phyloP scores from a whole-genome alignment of 257 asterid genomes.

The Solanum microdontum region DNA sequence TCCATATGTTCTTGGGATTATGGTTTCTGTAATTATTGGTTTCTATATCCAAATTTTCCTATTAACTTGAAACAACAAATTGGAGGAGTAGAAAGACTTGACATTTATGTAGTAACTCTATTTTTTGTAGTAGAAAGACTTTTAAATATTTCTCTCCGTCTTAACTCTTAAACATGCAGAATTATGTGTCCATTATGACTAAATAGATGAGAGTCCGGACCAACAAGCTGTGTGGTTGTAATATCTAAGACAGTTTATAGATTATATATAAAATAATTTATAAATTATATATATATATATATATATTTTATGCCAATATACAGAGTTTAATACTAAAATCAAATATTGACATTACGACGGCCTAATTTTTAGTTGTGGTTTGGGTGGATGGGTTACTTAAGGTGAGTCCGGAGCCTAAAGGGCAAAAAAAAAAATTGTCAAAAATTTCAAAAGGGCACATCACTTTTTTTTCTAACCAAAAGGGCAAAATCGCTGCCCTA shows the following conservation, averaged over 20 bases:
- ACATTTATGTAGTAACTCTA: neutral
- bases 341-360: neutral
- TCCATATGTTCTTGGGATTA: slow-evolving; percentile 16
- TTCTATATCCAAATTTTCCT: slow-evolving; percentile 34
- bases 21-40: slow-evolving; percentile 27
- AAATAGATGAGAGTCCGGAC: neutral
- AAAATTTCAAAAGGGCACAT: too few species aligned
- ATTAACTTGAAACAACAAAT: slow-evolving; percentile 19
- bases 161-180: neutral
- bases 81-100: neutral
- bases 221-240: too few species aligned
- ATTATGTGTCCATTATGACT: neutral
- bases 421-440: too few species aligned
- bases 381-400: neutral
- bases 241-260: too few species aligned
- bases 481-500: too few species aligned
- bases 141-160: neutral
- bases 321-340: neutral
- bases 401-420: too few species aligned
- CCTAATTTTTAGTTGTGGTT: neutral
- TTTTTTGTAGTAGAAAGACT: neutral
- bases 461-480: too few species aligned
- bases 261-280: neutral
- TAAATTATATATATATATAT: neutral
- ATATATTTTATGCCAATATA: neutral